phyloP scores from a whole-genome alignment of 306 rosid genomes.

The Cicer bijugum region DNA sequence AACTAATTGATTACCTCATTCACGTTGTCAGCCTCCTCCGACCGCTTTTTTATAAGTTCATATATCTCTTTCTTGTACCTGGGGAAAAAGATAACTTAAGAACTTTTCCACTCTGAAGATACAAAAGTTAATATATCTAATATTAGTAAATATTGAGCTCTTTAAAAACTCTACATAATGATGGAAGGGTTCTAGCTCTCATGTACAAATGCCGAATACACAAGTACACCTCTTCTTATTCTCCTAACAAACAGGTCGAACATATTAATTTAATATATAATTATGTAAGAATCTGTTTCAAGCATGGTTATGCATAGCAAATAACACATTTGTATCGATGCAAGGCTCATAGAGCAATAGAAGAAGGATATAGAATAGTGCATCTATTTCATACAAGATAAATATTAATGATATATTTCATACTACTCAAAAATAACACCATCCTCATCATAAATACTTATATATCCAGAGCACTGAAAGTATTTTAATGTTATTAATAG shows the following conservation, averaged over 20 bases:
- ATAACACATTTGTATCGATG: neutral
- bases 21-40: constrained; percentile 73
- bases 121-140: constrained; percentile 28
- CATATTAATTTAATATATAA: neutral
- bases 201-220: constrained; percentile 25
- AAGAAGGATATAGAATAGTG: neutral
- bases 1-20: constrained; percentile 64
- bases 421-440: neutral
- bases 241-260: constrained; percentile 34
- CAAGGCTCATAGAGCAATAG: neutral
- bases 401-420: constrained; percentile 9
- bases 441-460: neutral
- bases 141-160: constrained; percentile 1
- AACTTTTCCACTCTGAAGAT: constrained; percentile 25
- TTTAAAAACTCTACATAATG: constrained; percentile 28
- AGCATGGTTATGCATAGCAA: neutral
- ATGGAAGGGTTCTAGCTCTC: constrained; percentile 20
- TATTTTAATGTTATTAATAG: neutral
- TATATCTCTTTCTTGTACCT: constrained; percentile 85
- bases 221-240: constrained; percentile 5
- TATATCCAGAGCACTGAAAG: neutral
- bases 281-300: neutral
- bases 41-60: constrained; percentile 72
- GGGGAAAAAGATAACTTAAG: constrained; percentile 34
- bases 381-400: neutral